phyloP scores from a whole-genome alignment of 768 basidiomycete genomes.

The Lentinula sp. region DNA sequence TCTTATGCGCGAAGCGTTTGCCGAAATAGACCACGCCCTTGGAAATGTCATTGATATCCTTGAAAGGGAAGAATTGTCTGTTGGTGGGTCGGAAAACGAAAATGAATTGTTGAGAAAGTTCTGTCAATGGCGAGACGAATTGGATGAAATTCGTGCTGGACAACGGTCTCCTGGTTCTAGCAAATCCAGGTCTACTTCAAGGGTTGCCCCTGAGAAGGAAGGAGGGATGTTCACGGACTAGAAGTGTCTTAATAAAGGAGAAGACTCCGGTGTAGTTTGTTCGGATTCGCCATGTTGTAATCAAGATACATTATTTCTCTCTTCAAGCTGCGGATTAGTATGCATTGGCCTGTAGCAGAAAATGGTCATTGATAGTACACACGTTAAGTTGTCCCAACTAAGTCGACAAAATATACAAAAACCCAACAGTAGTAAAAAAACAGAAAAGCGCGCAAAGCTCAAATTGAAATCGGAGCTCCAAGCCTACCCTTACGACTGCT shows the following conservation, averaged over 20 bases:
- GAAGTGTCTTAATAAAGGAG: not conserved
- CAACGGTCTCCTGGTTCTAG: conserved; percentile 1
- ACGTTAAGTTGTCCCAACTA: too few relatives aligned
- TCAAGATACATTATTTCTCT: too few relatives aligned
- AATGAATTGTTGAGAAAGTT: conserved; percentile 33
- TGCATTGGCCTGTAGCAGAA: too few relatives aligned
- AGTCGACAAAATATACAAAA: too few relatives aligned
- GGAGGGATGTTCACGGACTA: conserved; percentile 31
- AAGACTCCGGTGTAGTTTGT: not conserved
- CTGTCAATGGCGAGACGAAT: conserved; percentile 34
- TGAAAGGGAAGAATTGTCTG: conserved; percentile 33
- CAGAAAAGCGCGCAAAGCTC: not conserved
- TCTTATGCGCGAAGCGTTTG: conserved; percentile 34
- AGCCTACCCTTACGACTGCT: too few relatives aligned
- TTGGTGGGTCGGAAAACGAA: conserved; percentile 26
- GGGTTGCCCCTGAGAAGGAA: conserved; percentile 13
- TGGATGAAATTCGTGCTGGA: conserved; percentile 24
- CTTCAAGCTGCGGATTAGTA: too few relatives aligned
- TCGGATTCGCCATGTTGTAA: too few relatives aligned
- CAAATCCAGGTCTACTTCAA: conserved; percentile 11
- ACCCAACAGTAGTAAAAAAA: too few relatives aligned
- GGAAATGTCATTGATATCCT: conserved; percentile 36
- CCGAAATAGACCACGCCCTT: conserved; percentile 38
- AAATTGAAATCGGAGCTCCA: not conserved
- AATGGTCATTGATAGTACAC: too few relatives aligned